Conservation (phyloP, 805 yeast genomes). For the Nakazawaea anatomiae region DNA sequence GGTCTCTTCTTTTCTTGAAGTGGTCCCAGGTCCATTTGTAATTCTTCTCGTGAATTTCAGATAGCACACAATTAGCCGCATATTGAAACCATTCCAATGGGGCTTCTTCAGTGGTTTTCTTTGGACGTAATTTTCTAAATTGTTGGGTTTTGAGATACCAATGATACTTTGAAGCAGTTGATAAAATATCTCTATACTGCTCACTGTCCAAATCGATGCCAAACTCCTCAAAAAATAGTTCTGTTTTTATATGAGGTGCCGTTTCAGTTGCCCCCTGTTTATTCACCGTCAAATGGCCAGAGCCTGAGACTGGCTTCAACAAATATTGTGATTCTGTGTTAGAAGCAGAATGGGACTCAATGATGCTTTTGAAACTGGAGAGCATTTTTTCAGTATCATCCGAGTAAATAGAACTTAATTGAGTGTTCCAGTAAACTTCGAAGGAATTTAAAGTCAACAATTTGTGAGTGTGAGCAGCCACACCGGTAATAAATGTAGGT, state of each 20-base stretch:
- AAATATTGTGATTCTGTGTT: slow-evolving; percentile 44
- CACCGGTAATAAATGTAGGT: slow-evolving; percentile 75
- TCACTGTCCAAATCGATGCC: slow-evolving; percentile 79
- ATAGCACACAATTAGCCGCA: slow-evolving; percentile 67
- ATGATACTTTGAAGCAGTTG: slow-evolving; percentile 77
- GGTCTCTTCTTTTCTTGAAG: slow-evolving; percentile 64
- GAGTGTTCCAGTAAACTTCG: slow-evolving; percentile 81
- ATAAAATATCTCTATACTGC: slow-evolving; percentile 77
- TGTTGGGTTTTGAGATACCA: slow-evolving; percentile 72
- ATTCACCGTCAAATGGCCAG: slow-evolving; percentile 75
- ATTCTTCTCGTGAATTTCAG: slow-evolving; percentile 77
- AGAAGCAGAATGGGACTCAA: slow-evolving; percentile 26
- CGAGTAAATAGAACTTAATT: slow-evolving; percentile 39
- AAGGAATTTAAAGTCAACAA: slow-evolving; percentile 68
- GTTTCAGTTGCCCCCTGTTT: slow-evolving; percentile 69
- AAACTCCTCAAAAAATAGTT: slow-evolving; percentile 80
- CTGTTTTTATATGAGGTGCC: slow-evolving; percentile 65
- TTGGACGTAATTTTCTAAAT: slow-evolving; percentile 69
- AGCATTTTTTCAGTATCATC: slow-evolving; percentile 46
- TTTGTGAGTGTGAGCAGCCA: slow-evolving; percentile 65
- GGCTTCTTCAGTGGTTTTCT: slow-evolving; percentile 42
- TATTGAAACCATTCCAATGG: slow-evolving; percentile 81
- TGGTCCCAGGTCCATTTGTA: slow-evolving; percentile 87
- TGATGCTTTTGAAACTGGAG: slow-evolving; percentile 38
- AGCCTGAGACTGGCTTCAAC: slow-evolving; percentile 83